Conservation (phyloP, 352 stramenopile species). For the Pythium aristosporum region DNA sequence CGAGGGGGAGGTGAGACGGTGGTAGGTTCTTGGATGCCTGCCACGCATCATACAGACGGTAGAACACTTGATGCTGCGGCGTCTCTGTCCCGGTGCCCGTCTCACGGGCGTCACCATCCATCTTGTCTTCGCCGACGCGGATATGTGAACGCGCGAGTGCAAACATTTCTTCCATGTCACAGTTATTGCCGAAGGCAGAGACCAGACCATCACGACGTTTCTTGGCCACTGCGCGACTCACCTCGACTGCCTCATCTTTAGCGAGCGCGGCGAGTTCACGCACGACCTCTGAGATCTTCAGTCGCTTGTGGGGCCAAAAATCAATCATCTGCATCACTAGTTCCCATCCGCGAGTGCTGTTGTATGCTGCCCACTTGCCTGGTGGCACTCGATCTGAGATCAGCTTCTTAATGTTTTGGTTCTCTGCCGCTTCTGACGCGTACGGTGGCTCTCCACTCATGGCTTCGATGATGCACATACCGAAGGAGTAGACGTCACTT, state of each 20-base stretch:
- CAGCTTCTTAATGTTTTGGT: neutral
- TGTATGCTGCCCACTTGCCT: neutral
- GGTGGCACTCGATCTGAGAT: neutral
- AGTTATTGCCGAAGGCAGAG: neutral
- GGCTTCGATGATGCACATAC: slow-evolving; percentile 33
- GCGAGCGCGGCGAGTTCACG: slow-evolving; percentile 2
- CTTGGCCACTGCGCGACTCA: no score
- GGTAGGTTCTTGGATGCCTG: neutral
- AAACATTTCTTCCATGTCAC: neutral
- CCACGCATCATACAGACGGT: neutral
- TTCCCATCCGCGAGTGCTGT: slow-evolving; percentile 2
- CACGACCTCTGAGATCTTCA: slow-evolving; percentile 13
- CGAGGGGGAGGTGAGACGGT: neutral
- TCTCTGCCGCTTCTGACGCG: neutral
- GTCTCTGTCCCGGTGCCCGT: neutral
- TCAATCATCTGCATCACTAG: slow-evolving; percentile 8
- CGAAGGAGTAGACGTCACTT: slow-evolving; percentile 31
- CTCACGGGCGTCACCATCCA: neutral
- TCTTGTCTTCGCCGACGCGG: neutral
- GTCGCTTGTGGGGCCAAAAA: neutral
- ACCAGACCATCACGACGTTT: no score
- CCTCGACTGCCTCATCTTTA: neutral
- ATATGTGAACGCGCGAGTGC: neutral
- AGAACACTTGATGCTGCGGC: neutral
- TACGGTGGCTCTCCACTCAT: slow-evolving; percentile 19